A percentile compares a stretch with the other conserved stretches of the same genome.
These are phyloP conservation scores for Cyclocybe cylindracea DNA, from an alignment of 768 basidiomycete genomes.

Conservation along the genomic window DNA sequence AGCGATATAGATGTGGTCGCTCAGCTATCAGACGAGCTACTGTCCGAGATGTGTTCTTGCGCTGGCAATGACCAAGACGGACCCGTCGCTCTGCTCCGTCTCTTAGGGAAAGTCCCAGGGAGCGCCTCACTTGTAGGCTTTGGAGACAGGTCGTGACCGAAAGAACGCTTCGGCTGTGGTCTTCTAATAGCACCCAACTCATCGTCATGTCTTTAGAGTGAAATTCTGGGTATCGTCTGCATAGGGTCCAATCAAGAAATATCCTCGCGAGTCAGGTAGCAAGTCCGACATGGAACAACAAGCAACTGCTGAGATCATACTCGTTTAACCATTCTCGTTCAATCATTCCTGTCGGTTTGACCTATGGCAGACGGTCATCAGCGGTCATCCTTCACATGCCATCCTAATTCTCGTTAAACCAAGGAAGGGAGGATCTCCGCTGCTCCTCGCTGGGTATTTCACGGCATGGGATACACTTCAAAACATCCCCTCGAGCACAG, in stretches of 20 bases:
- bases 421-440: no score
- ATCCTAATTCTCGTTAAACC: no score
- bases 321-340: no score
- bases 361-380: constrained; percentile 5
- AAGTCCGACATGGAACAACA: neutral
- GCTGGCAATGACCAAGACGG: neutral
- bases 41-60: constrained; percentile 2
- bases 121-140: constrained; percentile 7
- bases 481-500: neutral
- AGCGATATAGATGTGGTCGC: neutral
- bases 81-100: neutral
- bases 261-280: neutral
- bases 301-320: neutral
- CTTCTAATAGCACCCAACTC: constrained; percentile 4
- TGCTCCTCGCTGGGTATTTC: no score
- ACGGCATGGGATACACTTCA: neutral
- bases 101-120: neutral
- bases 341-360: neutral
- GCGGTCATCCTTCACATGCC: constrained; percentile 3
- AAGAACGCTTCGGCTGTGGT: constrained; percentile 9
- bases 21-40: neutral
- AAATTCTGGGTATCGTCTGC: constrained; percentile 6
- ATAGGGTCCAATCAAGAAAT: constrained; percentile 1
- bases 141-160: constrained; percentile 12
- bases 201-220: constrained; percentile 5